Evolutionary conservation across 805 yeast genomes (phyloP).

Genomic region (Brettanomyces sp.): DNA sequence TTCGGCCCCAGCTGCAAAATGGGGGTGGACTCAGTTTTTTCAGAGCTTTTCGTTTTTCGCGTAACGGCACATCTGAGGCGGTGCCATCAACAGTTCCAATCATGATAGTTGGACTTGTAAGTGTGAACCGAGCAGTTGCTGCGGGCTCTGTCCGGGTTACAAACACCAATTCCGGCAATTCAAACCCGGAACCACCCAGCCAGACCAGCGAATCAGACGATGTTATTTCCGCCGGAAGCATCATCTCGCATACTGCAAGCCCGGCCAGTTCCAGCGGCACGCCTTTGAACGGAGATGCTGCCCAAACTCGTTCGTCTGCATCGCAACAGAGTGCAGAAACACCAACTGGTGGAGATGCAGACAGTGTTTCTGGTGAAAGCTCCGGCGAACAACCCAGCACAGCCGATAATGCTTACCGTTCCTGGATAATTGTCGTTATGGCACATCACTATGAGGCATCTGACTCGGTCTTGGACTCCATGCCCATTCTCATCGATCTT

Average conservation of each 20-base stretch:
- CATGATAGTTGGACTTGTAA: conserved; percentile 23
- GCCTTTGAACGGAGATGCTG: not conserved
- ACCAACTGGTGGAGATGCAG: too few species aligned
- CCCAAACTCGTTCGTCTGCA: too few species aligned
- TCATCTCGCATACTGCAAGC: not conserved
- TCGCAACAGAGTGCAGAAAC: too few species aligned
- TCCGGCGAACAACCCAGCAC: not conserved
- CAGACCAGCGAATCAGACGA: not conserved
- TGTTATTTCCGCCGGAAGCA: conserved; percentile 1
- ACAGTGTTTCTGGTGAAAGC: not conserved
- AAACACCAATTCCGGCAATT: too few species aligned
- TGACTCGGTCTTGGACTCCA: conserved; percentile 34
- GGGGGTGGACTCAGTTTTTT: conserved; percentile 26
- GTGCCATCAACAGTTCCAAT: conserved; percentile 18
- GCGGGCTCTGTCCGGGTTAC: not conserved
- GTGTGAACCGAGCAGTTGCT: conserved; percentile 13
- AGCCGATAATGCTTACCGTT: conserved; percentile 21
- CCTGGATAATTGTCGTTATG: conserved; percentile 57
- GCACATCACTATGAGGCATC: conserved; percentile 41
- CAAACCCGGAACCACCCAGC: not conserved
- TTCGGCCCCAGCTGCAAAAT: conserved; percentile 23
- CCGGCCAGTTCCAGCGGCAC: not conserved
- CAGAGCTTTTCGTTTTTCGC: conserved; percentile 32
- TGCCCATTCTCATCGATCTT: conserved; percentile 22
- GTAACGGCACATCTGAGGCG: conserved; percentile 5